Conservation (phyloP, 331 rosid genomes). For the Pyrus hybrid region DNA sequence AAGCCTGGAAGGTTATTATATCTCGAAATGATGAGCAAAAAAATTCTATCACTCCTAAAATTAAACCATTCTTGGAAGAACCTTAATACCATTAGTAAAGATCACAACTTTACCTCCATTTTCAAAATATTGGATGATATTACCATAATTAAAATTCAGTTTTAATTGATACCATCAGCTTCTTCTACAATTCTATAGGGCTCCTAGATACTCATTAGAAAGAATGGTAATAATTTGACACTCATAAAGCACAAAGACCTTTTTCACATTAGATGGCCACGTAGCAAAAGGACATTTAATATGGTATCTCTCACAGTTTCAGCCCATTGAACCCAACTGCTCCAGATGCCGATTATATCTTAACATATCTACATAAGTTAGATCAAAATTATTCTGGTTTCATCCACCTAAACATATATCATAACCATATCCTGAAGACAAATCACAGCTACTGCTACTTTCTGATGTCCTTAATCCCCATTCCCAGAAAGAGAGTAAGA, state of each 20-base stretch:
- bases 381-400: neutral
- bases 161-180: neutral
- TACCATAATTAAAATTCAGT: neutral
- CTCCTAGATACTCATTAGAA: neutral
- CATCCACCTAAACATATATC: neutral
- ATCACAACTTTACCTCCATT: neutral
- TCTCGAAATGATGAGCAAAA: neutral
- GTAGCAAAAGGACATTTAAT: neutral
- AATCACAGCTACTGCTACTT: neutral
- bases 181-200: neutral
- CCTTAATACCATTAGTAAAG: neutral
- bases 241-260: neutral
- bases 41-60: no score
- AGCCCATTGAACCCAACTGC: neutral
- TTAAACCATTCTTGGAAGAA: neutral
- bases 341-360: neutral
- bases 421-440: neutral
- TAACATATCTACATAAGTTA: neutral
- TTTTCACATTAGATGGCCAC: neutral
- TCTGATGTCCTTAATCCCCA: neutral
- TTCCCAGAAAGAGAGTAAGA: neutral
- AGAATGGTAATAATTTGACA: neutral
- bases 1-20: neutral
- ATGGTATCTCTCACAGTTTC: neutral
- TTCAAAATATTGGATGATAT: neutral